Base-by-base conservation (phyloP, 345 rosid genomes). In the Geranium rotundifolium region DNA sequence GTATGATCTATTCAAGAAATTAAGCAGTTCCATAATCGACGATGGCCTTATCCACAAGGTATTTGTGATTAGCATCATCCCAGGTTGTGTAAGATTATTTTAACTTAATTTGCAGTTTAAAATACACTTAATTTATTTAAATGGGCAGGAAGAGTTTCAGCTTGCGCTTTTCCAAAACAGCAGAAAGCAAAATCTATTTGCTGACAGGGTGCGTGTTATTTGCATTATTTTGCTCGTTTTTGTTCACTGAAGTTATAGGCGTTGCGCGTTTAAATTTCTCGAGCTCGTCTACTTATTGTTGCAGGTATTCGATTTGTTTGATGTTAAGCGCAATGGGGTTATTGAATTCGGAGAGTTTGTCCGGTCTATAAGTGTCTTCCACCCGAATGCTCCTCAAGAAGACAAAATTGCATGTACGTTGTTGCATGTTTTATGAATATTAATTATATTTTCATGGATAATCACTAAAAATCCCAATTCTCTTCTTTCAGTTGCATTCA, bases 31-130 rank as follows among this genome's bases (percentile, higher is more conserved):
- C 71, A 69, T 85, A 57, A 56, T 67, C 65, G 76, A 81, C 7
- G 84, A 84, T 64, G 79, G 72, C 61, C 68, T 66, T 59, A 76
- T 86, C 70, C 85, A 84, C 84, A 86, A 81, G 91, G 90, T 89
- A 73, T n/a, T 60, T 4, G 10, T 31, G 3, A 41, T 15, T 17
- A 17, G 18, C 57, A 16, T 31, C 37, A 31, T 31, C 37, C 37
- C 37, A 7, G 37, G 19, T 4, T 17, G 6, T 54, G 16, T 16
- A 16, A 1, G 5, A 54, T 16, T n/a, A n/a, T 17, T 54, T 54
- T 16, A 10, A 5, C 19, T 54, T 17, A 8, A 16, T 16, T 54
- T 16, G 5, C 8, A 54, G 16, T 17, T 12, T 46, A 27, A 15
- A 16, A 14, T n/a, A 17, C 1, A 7, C 29, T 7, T 13, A 59